Percentiles rank a stretch among this genome's conserved stretches.
phyloP scores from a whole-genome alignment of 179 eudicot genomes.

The Kewa caespitosa region DNA sequence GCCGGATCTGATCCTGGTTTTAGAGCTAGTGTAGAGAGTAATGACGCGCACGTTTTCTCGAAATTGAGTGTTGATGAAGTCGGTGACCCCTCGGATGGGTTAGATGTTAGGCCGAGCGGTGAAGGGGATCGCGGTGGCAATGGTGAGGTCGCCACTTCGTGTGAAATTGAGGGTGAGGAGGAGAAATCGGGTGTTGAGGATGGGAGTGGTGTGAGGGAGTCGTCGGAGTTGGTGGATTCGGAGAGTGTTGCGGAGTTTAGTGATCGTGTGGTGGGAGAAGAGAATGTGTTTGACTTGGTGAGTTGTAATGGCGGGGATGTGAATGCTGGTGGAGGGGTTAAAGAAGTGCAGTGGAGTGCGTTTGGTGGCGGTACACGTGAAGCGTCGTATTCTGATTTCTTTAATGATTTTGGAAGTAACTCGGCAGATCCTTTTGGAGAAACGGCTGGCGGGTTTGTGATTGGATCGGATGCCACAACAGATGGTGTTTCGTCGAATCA shows the following conservation, averaged over 20 bases:
- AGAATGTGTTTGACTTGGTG: conserved; percentile 24
- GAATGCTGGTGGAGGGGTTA: conserved; percentile 44
- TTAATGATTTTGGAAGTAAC: conserved; percentile 46
- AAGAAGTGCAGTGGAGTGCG: conserved; percentile 75
- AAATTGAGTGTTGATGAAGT: conserved; percentile 43
- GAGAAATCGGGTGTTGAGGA: conserved; percentile 16
- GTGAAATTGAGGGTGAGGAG: conserved; percentile 2
- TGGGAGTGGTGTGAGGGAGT: conserved; percentile 13
- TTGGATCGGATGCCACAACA: conserved; percentile 6
- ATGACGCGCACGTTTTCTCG: conserved; percentile 44
- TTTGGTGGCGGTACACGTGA: conserved; percentile 40
- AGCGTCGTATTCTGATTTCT: conserved; percentile 52
- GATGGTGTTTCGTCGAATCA: conserved; percentile 21
- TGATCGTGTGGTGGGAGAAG: conserved; percentile 11
- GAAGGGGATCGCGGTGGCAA: conserved; percentile 18
- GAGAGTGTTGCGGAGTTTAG: conserved; percentile 11
- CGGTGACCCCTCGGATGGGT: conserved; percentile 15
- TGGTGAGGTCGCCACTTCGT: not conserved
- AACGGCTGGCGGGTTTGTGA: conserved; percentile 8
- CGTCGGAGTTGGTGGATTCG: not conserved
- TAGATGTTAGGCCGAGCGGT: conserved; percentile 27
- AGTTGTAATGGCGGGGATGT: conserved; percentile 4
- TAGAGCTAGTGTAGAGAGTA: conserved; percentile 39
- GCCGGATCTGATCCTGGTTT: conserved; percentile 20
- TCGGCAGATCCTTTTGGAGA: conserved; percentile 31